Evolutionary conservation across 1,139 yeast genomes (phyloP), one percentile per base, ranked within the genome.

Genomic region (Ogataea hybrid): DNA sequence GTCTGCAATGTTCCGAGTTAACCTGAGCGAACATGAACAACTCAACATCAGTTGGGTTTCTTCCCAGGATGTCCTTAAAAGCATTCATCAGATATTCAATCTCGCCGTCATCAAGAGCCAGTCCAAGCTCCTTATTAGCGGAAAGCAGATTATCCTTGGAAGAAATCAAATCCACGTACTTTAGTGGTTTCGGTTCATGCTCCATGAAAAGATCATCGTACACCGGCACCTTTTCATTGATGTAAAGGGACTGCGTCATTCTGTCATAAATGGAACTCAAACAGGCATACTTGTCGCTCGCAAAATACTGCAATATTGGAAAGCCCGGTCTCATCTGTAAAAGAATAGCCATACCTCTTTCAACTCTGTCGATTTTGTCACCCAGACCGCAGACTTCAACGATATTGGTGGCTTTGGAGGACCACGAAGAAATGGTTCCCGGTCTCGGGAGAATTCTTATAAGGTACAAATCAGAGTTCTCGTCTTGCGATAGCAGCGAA

Each of bases 21-120:
- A 94, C 98, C 69, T 94, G 99, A 36, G 98, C 98, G 71, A 94
- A 94, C 97, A 94, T 94, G 68, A 94, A 94, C 53, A 94, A 73
- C 66, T 94, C 99, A 20, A 90, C 97, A 64, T 94, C 98, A 22
- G 98, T 92, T 41, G 98, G 98, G 62, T 90, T 88, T 65, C 98
- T 80, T 38, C 87, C 84, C 52, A 92, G 76, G 30, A 73, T 73
- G 29, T 79, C 70, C 43, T 73, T 77, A 69, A 92, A 94, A 1
- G 96, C 95, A 41, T 80, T 73, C 49, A 79, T 75, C 60, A 94
- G 77, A 65, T 94, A 94, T 37, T 86, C 88, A 54, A 92, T 87
- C 69, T 94, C 99, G 44, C 96, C 95, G 48, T 77, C 72, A 63
- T 94, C 97, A 53, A 94, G 73, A 20, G 99, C 98, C 53, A 94